Evolutionary conservation across 768 basidiomycete genomes (phyloP), one percentile per base, ranked within the genome.

Genomic region (Mycena pura): DNA sequence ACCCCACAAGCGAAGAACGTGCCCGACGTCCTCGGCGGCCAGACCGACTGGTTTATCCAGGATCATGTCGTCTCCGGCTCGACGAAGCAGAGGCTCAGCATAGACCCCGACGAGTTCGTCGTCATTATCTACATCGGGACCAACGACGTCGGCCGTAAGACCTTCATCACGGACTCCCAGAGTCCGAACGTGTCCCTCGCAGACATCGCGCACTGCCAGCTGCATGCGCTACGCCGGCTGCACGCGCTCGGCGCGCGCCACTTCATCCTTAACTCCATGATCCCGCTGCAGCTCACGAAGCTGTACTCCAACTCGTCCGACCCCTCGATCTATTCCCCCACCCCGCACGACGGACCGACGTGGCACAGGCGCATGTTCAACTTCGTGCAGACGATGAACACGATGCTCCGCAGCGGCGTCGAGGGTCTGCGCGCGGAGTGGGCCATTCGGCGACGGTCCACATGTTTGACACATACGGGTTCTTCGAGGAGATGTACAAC

Each of bases 361-460:
- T 69, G 69, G 69, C 57, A 69, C 56, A 66, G 66, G 47, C 61
- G 66, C 25, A 64, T 66, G 29, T 62, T 61, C 58, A 69, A 69
- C 54, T 57, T 69, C 21, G 69, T 69, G 17, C 54, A 67, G 21
- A 65, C 31, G 15, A 22, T 69, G 41, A 69, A 69, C 48, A 39
- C 61, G 36, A 40, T 69, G 21, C 25, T 69, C n/a, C 43, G 38
- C 0, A 46, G 39, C 14, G 69, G 69, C 21, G 62, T 70, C n/a
- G 34, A 36, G 11, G 61, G 41, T 6, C 48, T 70, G 45, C 63
- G 56, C 38, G 25, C 24, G 24, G 63, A 70, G 49, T 70, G 67
- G 67, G 29, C 14, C 48, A 54, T 5, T 54, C 50, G 3, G 66
- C 63, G 31, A 57, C 36, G 2, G 41, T 68, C 19, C 53, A 66